phyloP scores from a whole-genome alignment of 208 protist species.

The Baffinella frigidus region DNA sequence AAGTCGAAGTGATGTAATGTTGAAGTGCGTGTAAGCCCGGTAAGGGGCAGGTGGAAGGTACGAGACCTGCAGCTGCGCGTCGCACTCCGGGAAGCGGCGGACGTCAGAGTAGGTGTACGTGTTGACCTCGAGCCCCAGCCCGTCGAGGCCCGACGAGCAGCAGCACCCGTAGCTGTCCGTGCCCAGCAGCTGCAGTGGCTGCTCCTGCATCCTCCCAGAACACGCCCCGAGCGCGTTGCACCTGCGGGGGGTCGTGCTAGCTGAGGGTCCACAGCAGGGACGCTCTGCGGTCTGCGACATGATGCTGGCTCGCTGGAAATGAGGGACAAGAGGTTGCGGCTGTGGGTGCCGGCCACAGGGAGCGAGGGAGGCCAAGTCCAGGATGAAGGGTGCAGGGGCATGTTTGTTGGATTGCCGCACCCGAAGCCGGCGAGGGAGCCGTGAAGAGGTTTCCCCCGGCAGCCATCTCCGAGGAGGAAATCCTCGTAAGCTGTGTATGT shows the following conservation, averaged over 20 bases:
- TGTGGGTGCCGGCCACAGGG: too few relatives aligned
- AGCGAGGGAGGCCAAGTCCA: too few relatives aligned
- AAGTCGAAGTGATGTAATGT: too few relatives aligned
- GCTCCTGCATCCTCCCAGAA: not conserved
- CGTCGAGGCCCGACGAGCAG: not conserved
- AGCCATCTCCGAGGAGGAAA: not conserved
- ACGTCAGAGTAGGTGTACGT: not conserved
- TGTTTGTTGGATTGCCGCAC: not conserved
- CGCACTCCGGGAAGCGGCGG: not conserved
- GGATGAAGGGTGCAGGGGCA: too few relatives aligned
- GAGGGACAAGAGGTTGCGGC: too few relatives aligned
- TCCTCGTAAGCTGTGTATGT: constrained; percentile 50
- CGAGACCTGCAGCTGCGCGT: not conserved
- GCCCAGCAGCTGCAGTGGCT: constrained; percentile 4
- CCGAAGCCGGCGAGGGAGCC: not conserved
- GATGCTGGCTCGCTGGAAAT: too few relatives aligned
- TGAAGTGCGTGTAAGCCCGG: too few relatives aligned
- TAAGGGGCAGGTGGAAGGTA: too few relatives aligned
- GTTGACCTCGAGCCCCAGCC: not conserved
- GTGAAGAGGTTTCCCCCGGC: not conserved
- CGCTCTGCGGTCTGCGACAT: too few relatives aligned
- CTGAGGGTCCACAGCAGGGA: too few relatives aligned
- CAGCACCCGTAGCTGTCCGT: constrained; percentile 35
- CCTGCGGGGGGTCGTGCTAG: too few relatives aligned
- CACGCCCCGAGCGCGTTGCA: too few relatives aligned